These are phyloP conservation scores for Kazachstania psychrophila DNA, from an alignment of 805 yeast genomes.

Conservation along the genomic window DNA sequence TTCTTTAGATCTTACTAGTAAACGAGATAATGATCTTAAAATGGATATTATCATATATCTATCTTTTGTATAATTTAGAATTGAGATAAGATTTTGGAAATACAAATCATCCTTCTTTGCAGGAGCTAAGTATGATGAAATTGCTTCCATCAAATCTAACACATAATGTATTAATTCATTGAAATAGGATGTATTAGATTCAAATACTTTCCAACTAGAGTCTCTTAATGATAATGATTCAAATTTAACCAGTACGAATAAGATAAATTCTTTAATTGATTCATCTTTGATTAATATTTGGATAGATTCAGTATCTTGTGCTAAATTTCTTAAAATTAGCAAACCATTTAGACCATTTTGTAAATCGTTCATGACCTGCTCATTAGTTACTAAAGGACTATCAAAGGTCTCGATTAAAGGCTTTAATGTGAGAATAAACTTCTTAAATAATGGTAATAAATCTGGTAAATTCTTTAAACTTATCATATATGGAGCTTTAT, in stretches of 20 bases:
- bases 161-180: conserved; percentile 59
- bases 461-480: conserved; percentile 36
- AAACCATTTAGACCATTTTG: conserved; percentile 32
- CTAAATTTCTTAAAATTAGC: conserved; percentile 65
- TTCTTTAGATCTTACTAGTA: conserved; percentile 51
- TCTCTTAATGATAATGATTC: conserved; percentile 18
- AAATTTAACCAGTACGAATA: conserved; percentile 27
- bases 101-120: conserved; percentile 56
- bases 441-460: conserved; percentile 31
- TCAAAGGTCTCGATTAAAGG: conserved; percentile 22
- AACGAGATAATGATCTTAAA: conserved; percentile 68
- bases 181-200: conserved; percentile 30
- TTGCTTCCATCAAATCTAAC: conserved; percentile 74
- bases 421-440: conserved; percentile 23
- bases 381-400: conserved; percentile 16
- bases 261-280: conserved; percentile 38
- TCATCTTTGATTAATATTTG: conserved; percentile 56
- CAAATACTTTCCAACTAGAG: conserved; percentile 18
- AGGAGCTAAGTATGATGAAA: conserved; percentile 74
- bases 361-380: conserved; percentile 9
- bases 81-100: conserved; percentile 44
- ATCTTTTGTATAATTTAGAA: conserved; percentile 50
- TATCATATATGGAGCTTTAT: conserved; percentile 41
- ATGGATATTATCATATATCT: conserved; percentile 60
- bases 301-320: conserved; percentile 78